A percentile compares a stretch with the other conserved stretches of the same genome.
Conservation (phyloP, 257 asterid genomes). For the Gentiana macrophylla region DNA sequence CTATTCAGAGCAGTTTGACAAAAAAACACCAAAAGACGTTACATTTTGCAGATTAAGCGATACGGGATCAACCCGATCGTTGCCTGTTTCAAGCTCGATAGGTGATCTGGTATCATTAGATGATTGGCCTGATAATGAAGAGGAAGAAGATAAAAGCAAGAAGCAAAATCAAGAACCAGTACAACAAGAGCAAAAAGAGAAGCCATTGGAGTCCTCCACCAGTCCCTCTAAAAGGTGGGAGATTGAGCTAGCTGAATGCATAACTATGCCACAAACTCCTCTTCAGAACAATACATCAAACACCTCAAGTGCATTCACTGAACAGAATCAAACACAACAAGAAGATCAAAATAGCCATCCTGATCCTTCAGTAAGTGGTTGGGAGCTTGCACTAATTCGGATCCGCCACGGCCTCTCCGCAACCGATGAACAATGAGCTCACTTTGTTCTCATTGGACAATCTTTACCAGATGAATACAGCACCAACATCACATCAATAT, state of each 20-base stretch:
- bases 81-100: slow-evolving; percentile 42
- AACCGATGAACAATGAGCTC: neutral
- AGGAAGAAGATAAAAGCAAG: slow-evolving; percentile 2
- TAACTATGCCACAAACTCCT: neutral
- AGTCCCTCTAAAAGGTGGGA: slow-evolving; percentile 36
- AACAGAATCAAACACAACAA: slow-evolving; percentile 1
- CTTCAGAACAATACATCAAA: neutral
- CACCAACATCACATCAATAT: slow-evolving; percentile 21
- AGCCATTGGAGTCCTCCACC: slow-evolving; percentile 2
- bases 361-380: slow-evolving; percentile 12
- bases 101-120: slow-evolving; percentile 48
- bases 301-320: slow-evolving; percentile 7
- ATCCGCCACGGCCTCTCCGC: slow-evolving; percentile 11
- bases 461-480: slow-evolving; percentile 10
- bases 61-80: slow-evolving; percentile 45
- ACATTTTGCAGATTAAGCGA: slow-evolving; percentile 22
- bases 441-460: slow-evolving; percentile 4
- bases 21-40: slow-evolving; percentile 18
- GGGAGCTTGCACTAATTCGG: slow-evolving; percentile 29
- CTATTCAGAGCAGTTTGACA: slow-evolving; percentile 26
- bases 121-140: slow-evolving; percentile 28
- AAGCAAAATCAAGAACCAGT: slow-evolving; percentile 3
- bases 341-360: slow-evolving; percentile 3
- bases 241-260: slow-evolving; percentile 26
- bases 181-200: slow-evolving; percentile 8